Base-by-base conservation (phyloP, 2,329 filamentous ascomycete species). In the Endoconidiophora polonica region DNA sequence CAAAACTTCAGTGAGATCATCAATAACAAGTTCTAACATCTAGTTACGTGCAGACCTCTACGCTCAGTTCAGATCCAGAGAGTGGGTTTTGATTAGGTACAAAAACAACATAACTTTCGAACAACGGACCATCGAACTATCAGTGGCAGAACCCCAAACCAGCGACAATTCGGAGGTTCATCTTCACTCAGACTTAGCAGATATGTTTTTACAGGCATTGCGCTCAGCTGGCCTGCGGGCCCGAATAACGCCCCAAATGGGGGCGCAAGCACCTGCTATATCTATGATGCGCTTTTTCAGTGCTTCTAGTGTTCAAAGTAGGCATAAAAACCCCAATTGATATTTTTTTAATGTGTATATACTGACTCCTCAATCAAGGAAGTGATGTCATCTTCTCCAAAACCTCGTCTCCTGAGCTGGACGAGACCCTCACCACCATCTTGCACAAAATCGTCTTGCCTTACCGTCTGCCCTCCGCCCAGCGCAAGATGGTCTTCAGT, bases 401-500 rank as follows among this genome's bases (percentile, higher is more conserved):
- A 48, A 71, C 74, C 3, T 73, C 72, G 12, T 71, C 72, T 41
- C 55, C 66, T 20, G 65, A 74, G 50, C 69, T 83, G 53, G 71
- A 80, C 59, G 52, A 60, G 10, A 58, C 70, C 29, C 71, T 83
- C 54, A 60, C 62, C 39, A 62, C 58, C 20, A 69, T 82, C 59
- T 75, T 78, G 55, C 63, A 69, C 43, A 72, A 73, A 56, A 69
- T 79, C 60, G 73, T 83, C 59, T 63, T 83, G 40, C 78, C 78
- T n/a, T 63, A 69, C 29, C 73, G 77, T 59, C 72, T 84, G 24
- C 67, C 70, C 20, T 52, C 59, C 24, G 62, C 64, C 46, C 72
- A 81, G 63, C 71, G 68, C 57, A 66, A 71, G 56, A 67, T 73
- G 53, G 62, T 83, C 56, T 72, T 69, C 63, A 64, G 66, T 52